A percentile compares a stretch with the other conserved stretches of the same genome.
Evolutionary conservation across 1,284 basidiomycete genomes (phyloP).

Genomic region (Ganoderma lucidum): DNA sequence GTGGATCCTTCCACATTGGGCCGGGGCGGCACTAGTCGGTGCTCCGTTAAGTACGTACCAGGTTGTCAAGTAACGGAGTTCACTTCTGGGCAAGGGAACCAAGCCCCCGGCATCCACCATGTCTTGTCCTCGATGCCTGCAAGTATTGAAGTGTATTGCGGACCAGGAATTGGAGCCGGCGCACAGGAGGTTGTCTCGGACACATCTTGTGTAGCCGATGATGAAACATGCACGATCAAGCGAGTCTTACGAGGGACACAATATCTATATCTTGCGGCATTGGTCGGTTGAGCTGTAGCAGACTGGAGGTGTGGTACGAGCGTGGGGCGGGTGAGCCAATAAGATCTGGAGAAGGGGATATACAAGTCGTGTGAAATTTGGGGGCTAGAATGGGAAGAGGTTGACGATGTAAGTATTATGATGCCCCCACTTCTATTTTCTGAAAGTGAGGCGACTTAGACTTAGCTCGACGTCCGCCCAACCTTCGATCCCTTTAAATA

Average conservation of each 20-base stretch:
- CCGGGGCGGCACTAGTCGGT: not conserved
- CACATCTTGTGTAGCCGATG: slow-evolving; percentile 7
- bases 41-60: not conserved
- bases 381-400: slow-evolving; percentile 25
- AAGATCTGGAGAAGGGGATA: slow-evolving; percentile 11
- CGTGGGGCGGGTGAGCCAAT: slow-evolving; percentile 21
- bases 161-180: not conserved
- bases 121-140: not conserved
- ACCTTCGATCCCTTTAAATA: slow-evolving; percentile 32
- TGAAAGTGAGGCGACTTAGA: slow-evolving; percentile 35
- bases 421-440: slow-evolving; percentile 36
- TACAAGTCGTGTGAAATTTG: slow-evolving; percentile 34
- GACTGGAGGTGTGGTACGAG: slow-evolving; percentile 23
- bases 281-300: not conserved
- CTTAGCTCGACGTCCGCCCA: slow-evolving; percentile 21
- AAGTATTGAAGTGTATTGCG: not conserved
- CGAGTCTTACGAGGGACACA: slow-evolving; percentile 2
- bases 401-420: slow-evolving; percentile 17
- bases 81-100: not conserved
- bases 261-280: slow-evolving; percentile 1
- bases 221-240: slow-evolving; percentile 9
- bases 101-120: not conserved
- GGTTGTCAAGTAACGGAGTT: not conserved
- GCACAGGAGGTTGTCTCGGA: not conserved
- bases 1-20: not conserved